phyloP scores from a whole-genome alignment of 2,329 filamentous ascomycete genomes.

The Calonectria multiphialidica region DNA sequence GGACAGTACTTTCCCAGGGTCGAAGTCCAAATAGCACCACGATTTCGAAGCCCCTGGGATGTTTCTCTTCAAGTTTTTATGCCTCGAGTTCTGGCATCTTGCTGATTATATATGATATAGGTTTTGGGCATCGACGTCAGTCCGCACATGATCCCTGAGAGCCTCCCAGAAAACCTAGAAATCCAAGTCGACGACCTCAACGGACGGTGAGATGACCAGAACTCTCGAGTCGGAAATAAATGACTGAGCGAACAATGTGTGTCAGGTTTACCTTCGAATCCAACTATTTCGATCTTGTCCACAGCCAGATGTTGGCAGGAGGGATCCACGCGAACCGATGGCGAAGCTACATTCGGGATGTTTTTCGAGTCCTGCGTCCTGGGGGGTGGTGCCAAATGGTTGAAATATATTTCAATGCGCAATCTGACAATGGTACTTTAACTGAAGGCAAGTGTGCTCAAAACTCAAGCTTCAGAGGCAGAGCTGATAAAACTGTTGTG shows the following conservation, averaged over 20 bases:
- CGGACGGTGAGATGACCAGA: slow-evolving; percentile 58
- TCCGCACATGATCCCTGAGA: slow-evolving; percentile 76
- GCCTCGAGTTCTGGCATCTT: not conserved
- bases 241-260: slow-evolving; percentile 13
- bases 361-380: slow-evolving; percentile 77
- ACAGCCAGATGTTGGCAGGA: slow-evolving; percentile 79
- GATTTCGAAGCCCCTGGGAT: not conserved
- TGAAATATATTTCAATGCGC: slow-evolving; percentile 88
- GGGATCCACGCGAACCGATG: slow-evolving; percentile 82
- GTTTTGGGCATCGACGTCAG: slow-evolving; percentile 80
- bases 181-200: slow-evolving; percentile 82
- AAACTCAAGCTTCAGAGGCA: not conserved
- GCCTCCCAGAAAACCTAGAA: slow-evolving; percentile 74
- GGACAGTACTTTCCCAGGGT: not conserved
- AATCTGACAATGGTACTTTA: slow-evolving; percentile 87
- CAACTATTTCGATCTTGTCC: slow-evolving; percentile 84
- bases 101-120: slow-evolving; percentile 53
- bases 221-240: not conserved
- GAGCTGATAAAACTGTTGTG: slow-evolving; percentile 20
- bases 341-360: slow-evolving; percentile 81
- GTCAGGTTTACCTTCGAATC: slow-evolving; percentile 74
- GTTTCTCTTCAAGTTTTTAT: not conserved
- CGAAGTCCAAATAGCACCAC: not conserved
- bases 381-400: slow-evolving; percentile 90
- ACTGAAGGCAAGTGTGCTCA: slow-evolving; percentile 63